Evolutionary conservation across 352 stramenopile genomes (phyloP), one percentile per base, ranked within the genome.

Genomic region (Pythium utonaiense): DNA sequence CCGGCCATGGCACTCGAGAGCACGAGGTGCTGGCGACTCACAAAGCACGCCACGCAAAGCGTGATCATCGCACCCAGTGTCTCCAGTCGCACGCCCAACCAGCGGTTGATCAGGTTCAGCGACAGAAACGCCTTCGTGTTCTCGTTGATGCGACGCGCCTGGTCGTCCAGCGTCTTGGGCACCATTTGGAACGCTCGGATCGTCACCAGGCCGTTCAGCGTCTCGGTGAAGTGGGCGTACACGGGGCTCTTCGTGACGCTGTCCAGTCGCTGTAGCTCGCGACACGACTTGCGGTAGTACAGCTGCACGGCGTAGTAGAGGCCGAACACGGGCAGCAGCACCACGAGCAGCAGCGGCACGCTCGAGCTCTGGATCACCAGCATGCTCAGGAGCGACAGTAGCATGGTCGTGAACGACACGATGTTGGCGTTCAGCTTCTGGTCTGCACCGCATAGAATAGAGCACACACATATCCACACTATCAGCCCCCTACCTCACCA

Each of bases 221-320:
- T 97, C 72, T 99, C 95, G 6, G 78, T 80, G 28, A 98, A 78
- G 33, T 98, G 71, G 8, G 85, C 83, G 73, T 97, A 98, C 36
- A 99, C 86, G 1, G 96, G 96, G 14, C 88, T 80, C 12, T 71
- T 70, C 3, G 73, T 81, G 52, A 98, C 72, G 13, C 86, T 88
- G 61, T 99, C 96, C 16, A 99, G 78, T 6, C 96, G 84, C 76
- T 98, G 97, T 16, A 98, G 63, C 62, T 98, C 95, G 3, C 78
- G 68, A 51, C 84, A 70, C 21, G 75, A 82, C 52, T 73, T 63
- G 57, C 96, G 76, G 66, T 95, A 97, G 57, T 97, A 97, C 24
- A 91, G 83, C n/a, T n/a, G n/a, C n/a, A n/a, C n/a, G n/a, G n/a
- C n/a, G n/a, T n/a, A n/a, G n/a, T n/a, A n/a, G n/a, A n/a, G n/a